Base-by-base conservation (phyloP, 352 stramenopile genomes). In the Blastocystis sp. region DNA sequence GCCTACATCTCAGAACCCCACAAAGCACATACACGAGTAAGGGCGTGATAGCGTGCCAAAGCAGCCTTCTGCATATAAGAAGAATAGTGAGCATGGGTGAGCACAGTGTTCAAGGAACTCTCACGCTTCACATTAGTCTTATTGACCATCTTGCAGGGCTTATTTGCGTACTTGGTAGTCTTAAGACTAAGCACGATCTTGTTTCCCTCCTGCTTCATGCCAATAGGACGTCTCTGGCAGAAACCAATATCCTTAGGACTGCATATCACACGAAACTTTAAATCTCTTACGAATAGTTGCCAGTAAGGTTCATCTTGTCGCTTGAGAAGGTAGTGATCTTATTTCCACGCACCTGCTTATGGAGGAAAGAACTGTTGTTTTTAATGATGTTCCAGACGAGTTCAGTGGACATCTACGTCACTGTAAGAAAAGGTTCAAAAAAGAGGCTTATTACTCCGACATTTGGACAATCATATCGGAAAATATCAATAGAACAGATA, bases 321-420 rank as follows among this genome's bases (percentile, higher is more conserved):
- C 53, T 68, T 30, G 73, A 85, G 73, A 85, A 85, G 43, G 55
- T 68, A 53, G 73, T 85, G 53, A 85, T 34, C 73, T 85, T 85
- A 26, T 34, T 65, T 64, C 73, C 73, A 47, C 63, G 73, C 47
- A 65, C 63, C 37, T 85, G 73, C 73, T 85, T 85, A n/a, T 45
- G 59, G 11, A 85, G 53, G 47, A 85, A 85, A 47, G 73, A 24
- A 45, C 47, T 68, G 50, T 85, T 66, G 53, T 85, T 85, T 55
- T 85, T 85, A 37, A 85, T 53, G 30, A 85, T 62, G 45, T 85
- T 68, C 73, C 73, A 85, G 11, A 85, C 73, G 55, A 85, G 43
- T n/a, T 85, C 53, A 85, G 73, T 65, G 73, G 73, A 85, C 73
- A 85, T 85, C 73, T 85, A 66, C 73, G 26, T 11, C 4, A 3